phyloP scores from a whole-genome alignment of 371 early-diverging fungal species.

The Furculomyces boomerangus region DNA sequence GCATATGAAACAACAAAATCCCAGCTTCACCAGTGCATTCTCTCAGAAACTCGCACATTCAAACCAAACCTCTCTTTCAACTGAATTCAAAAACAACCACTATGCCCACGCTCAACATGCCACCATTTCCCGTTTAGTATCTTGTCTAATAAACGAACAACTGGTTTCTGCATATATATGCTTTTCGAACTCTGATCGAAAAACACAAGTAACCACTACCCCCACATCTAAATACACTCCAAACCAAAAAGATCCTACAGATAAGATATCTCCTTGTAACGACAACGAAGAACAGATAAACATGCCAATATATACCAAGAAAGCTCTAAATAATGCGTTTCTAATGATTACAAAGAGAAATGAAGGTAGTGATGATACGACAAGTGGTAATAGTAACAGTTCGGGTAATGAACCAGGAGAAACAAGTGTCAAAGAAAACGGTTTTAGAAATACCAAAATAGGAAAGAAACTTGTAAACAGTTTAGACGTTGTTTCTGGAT shows the following conservation, averaged over 20 bases:
- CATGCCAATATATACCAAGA: neutral
- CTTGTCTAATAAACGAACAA: conserved; percentile 37
- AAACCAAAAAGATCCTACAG: neutral
- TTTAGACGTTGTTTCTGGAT: neutral
- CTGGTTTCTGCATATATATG: conserved; percentile 25
- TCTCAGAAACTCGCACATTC: too few species aligned
- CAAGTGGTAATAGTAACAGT: too few species aligned
- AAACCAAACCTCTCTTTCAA: neutral
- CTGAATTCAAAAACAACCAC: neutral
- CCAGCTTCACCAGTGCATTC: too few species aligned
- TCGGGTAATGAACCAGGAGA: neutral
- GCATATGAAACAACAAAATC: too few species aligned
- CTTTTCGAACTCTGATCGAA: conserved; percentile 2
- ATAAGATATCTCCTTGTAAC: neutral
- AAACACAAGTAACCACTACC: conserved; percentile 4
- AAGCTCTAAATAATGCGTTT: neutral
- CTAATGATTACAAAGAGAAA: neutral
- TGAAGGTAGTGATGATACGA: too few species aligned
- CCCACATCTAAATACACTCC: neutral
- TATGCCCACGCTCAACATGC: conserved; percentile 20
- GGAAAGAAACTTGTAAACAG: neutral
- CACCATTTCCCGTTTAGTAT: conserved; percentile 35
- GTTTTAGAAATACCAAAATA: neutral
- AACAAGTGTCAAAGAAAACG: neutral
- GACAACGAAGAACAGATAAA: neutral